Percentiles rank a stretch among this genome's conserved stretches.
These are phyloP conservation scores for Debaryomycetaceae sp. DNA, from an alignment of 1,139 yeast genomes.

Conservation along the genomic window DNA sequence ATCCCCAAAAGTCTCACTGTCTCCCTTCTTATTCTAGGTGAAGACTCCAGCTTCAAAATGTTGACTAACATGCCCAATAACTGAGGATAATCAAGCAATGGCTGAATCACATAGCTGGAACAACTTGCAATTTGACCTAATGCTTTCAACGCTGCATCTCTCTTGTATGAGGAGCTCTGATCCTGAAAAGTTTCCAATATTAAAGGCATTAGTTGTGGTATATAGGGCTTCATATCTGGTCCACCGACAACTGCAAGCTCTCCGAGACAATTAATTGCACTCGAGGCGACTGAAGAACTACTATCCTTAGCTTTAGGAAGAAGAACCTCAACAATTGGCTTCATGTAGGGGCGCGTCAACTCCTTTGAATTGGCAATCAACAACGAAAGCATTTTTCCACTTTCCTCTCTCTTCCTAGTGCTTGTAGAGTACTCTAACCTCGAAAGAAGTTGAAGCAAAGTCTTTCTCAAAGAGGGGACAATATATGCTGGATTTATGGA, in stretches of 20 bases:
- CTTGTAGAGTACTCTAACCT: conserved; percentile 78
- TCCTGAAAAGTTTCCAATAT: conserved; percentile 87
- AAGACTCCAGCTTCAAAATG: conserved; percentile 76
- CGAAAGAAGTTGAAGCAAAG: conserved; percentile 79
- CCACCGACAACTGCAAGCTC: conserved; percentile 88
- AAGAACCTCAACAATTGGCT: conserved; percentile 81
- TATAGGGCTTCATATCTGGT: conserved; percentile 71
- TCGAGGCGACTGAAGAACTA: conserved; percentile 78
- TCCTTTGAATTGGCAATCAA: conserved; percentile 76
- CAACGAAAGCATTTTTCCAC: conserved; percentile 70
- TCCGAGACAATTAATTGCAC: conserved; percentile 86
- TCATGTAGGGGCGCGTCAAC: conserved; percentile 82
- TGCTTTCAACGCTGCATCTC: conserved; percentile 87
- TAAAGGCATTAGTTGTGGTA: conserved; percentile 79
- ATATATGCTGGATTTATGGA: conserved; percentile 91
- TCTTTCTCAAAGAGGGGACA: conserved; percentile 85
- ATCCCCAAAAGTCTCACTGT: conserved; percentile 88
- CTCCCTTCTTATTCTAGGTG: conserved; percentile 73
- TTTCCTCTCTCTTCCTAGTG: conserved; percentile 80
- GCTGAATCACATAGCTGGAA: conserved; percentile 93
- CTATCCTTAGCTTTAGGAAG: conserved; percentile 72
- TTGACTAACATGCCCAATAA: conserved; percentile 76
- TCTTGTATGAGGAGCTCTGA: conserved; percentile 77
- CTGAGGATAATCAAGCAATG: conserved; percentile 87
- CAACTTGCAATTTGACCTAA: conserved; percentile 87